phyloP scores from a whole-genome alignment of 306 rosid genomes.

The Corylus heterophylla region DNA sequence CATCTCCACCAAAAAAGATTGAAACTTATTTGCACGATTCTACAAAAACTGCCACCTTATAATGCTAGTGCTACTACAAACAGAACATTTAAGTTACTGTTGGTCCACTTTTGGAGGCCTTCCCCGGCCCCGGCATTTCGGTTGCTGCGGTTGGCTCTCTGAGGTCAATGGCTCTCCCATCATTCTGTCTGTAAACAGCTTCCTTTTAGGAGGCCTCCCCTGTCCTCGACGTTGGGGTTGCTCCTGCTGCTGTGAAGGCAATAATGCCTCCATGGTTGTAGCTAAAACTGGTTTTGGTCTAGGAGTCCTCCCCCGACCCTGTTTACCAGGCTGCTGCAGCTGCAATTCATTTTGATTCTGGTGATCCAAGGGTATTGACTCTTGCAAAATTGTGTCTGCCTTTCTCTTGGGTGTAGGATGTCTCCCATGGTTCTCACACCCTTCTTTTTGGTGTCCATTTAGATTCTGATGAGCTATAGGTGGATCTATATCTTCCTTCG shows the following conservation, averaged over 20 bases:
- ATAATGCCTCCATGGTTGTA: neutral
- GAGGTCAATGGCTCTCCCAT: neutral
- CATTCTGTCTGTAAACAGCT: neutral
- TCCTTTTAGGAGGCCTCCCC: conserved; percentile 17
- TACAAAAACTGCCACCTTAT: neutral
- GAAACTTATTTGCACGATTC: no score
- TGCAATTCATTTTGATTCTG: neutral
- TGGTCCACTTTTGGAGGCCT: conserved; percentile 4
- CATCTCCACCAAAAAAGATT: no score
- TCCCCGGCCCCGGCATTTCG: conserved; percentile 3
- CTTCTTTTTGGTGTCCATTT: neutral
- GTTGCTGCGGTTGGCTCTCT: neutral
- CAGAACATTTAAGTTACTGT: neutral
- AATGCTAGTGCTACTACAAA: neutral
- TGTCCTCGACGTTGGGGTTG: neutral
- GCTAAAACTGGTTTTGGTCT: conserved; percentile 2
- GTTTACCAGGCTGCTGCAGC: neutral
- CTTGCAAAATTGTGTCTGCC: neutral
- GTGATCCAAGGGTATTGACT: neutral
- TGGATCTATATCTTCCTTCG: neutral
- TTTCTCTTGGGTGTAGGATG: neutral
- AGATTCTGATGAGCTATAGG: neutral
- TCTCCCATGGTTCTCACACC: neutral
- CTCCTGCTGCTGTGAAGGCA: conserved; percentile 15
- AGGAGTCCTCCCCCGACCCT: neutral